Conservation (phyloP, 495 filamentous ascomycete species). For the Daldinia vernicosa region DNA sequence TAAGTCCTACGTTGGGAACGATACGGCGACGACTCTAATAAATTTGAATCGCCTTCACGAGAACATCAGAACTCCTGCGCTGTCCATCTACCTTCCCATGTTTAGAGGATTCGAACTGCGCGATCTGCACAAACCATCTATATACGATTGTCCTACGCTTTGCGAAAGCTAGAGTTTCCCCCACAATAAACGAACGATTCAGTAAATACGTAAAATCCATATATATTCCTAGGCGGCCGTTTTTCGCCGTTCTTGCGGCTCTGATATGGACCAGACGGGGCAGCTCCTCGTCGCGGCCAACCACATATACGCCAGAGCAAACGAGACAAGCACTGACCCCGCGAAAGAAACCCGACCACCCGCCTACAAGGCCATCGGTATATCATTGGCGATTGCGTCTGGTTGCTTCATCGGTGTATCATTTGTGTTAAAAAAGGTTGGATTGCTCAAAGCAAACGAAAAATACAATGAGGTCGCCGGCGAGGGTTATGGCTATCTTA, state of each 20-base stretch:
- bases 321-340: slow-evolving; percentile 37
- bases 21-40: slow-evolving; percentile 2
- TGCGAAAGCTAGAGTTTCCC: background rate
- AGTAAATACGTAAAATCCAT: slow-evolving; percentile 9
- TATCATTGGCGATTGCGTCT: slow-evolving; percentile 85
- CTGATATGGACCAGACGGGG: slow-evolving; percentile 54
- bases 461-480: slow-evolving; percentile 97
- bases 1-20: background rate
- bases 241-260: slow-evolving; percentile 27
- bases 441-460: slow-evolving; percentile 88
- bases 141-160: background rate
- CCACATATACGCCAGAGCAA: slow-evolving; percentile 53
- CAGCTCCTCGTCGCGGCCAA: slow-evolving; percentile 52
- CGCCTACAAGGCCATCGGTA: slow-evolving; percentile 85
- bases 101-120: slow-evolving; percentile 13
- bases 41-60: background rate
- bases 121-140: slow-evolving; percentile 9
- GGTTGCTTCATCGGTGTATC: slow-evolving; percentile 94
- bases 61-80: background rate
- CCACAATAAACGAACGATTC: slow-evolving; percentile 13
- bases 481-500: slow-evolving; percentile 97
- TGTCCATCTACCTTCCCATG: slow-evolving; percentile 16
- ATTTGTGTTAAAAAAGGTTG: slow-evolving; percentile 95
- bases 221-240: slow-evolving; percentile 9
- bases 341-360: slow-evolving; percentile 49